A percentile compares a stretch with the other conserved stretches of the same genome.
Conservation (phyloP, 305 asterid species). For the Ruellia speciosa region DNA sequence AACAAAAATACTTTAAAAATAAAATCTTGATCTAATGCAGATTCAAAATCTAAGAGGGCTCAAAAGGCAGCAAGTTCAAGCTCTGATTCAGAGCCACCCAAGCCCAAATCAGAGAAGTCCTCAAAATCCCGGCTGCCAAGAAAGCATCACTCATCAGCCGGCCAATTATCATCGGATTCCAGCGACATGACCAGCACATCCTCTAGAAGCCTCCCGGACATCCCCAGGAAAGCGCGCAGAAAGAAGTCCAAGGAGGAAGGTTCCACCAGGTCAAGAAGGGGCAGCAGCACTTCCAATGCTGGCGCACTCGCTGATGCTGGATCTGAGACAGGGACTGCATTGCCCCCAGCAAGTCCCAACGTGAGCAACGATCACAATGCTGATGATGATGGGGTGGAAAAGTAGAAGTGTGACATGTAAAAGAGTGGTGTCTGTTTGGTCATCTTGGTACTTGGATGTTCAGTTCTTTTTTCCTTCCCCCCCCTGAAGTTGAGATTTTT, state of each 20-base stretch:
- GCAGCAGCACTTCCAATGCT: background rate
- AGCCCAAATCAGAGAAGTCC: background rate
- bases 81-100: background rate
- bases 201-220: slow-evolving; percentile 32
- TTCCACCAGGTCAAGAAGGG: background rate
- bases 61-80: background rate
- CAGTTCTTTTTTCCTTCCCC: background rate
- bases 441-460: background rate
- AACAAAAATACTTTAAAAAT: background rate
- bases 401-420: too few relatives aligned
- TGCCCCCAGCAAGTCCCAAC: background rate
- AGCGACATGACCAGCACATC: slow-evolving; percentile 15
- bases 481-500: too few relatives aligned
- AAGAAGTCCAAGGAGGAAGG: slow-evolving; percentile 58
- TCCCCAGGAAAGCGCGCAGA: slow-evolving; percentile 57
- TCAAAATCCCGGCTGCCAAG: slow-evolving; percentile 37
- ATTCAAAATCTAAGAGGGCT: background rate
- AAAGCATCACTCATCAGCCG: slow-evolving; percentile 16
- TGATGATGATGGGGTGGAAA: background rate
- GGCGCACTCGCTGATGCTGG: background rate
- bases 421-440: background rate
- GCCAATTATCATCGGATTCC: slow-evolving; percentile 18
- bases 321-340: background rate
- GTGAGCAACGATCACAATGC: background rate
- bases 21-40: background rate